Percentiles rank a stretch among this genome's conserved stretches.
phyloP scores from a whole-genome alignment of 768 basidiomycete genomes.

The Chiua virens region DNA sequence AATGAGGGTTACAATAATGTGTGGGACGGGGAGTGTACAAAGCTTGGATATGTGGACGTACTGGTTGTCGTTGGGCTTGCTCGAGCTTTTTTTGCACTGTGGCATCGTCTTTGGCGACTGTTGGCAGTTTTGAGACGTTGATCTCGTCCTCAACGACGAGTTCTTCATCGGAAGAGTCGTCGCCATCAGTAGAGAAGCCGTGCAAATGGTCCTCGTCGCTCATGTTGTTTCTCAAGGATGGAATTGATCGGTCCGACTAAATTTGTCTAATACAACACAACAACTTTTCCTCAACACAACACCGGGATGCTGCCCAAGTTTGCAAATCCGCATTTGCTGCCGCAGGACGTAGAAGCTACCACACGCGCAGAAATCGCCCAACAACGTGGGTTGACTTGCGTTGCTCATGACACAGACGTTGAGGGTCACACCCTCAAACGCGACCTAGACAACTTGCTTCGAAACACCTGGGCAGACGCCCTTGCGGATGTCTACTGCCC shows the following conservation, averaged over 20 bases:
- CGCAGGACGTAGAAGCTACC: constrained; percentile 30
- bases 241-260: neutral
- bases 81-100: constrained; percentile 66
- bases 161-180: constrained; percentile 79
- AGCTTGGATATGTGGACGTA: constrained; percentile 34
- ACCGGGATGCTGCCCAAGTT: constrained; percentile 38
- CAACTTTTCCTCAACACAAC: constrained; percentile 1
- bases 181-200: constrained; percentile 77
- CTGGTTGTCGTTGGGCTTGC: constrained; percentile 64
- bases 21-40: too few species aligned
- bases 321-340: constrained; percentile 46
- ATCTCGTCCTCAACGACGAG: constrained; percentile 56
- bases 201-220: constrained; percentile 51
- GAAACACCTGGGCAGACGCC: constrained; percentile 18
- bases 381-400: constrained; percentile 4
- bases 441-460: constrained; percentile 22
- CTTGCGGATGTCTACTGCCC: neutral
- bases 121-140: constrained; percentile 76
- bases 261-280: constrained; percentile 18
- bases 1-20: neutral
- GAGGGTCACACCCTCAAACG: constrained; percentile 15
- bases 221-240: constrained; percentile 9
- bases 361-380: constrained; percentile 37
- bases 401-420: constrained; percentile 3
- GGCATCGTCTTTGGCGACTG: constrained; percentile 85